These are phyloP conservation scores for Crucihimalaya himalaica DNA, from an alignment of 345 rosid genomes.

Conservation along the genomic window DNA sequence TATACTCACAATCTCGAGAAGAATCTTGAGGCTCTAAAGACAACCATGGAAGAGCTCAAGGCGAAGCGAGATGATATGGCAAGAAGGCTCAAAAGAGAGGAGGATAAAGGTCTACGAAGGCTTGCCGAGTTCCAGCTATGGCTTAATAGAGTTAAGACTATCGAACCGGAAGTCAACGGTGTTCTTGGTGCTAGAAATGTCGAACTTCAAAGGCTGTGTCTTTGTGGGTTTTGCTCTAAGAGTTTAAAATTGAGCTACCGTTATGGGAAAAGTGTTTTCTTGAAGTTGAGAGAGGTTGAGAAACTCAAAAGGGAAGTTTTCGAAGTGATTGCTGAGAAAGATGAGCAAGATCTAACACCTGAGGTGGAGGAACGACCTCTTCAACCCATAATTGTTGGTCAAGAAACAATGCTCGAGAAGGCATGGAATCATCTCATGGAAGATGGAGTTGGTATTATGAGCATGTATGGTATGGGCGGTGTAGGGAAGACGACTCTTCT, in stretches of 20 bases:
- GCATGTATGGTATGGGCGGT: not conserved
- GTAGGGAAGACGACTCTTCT: slow-evolving; percentile 32
- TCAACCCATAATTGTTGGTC: slow-evolving; percentile 3
- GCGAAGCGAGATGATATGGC: no score
- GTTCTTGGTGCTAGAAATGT: not conserved
- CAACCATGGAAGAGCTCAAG: no score
- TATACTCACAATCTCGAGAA: no score
- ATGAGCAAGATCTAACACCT: not conserved
- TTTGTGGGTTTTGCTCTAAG: slow-evolving; percentile 14
- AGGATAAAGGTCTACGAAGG: no score
- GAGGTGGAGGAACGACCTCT: slow-evolving; percentile 2
- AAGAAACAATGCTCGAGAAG: not conserved
- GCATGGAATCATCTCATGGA: slow-evolving; percentile 12
- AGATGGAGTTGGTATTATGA: slow-evolving; percentile 11
- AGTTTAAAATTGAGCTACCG: not conserved
- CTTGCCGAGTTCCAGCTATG: no score
- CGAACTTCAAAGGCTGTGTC: slow-evolving; percentile 1
- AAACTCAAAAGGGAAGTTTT: slow-evolving; percentile 7
- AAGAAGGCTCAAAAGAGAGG: no score
- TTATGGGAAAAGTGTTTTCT: slow-evolving; percentile 13
- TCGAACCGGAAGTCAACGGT: not conserved
- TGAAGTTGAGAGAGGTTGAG: not conserved
- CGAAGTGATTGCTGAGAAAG: not conserved
- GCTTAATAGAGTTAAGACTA: no score
- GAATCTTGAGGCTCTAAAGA: no score